Base-by-base conservation (phyloP, 139 green algal genomes). In the Monoraphidium neglectum region DNA sequence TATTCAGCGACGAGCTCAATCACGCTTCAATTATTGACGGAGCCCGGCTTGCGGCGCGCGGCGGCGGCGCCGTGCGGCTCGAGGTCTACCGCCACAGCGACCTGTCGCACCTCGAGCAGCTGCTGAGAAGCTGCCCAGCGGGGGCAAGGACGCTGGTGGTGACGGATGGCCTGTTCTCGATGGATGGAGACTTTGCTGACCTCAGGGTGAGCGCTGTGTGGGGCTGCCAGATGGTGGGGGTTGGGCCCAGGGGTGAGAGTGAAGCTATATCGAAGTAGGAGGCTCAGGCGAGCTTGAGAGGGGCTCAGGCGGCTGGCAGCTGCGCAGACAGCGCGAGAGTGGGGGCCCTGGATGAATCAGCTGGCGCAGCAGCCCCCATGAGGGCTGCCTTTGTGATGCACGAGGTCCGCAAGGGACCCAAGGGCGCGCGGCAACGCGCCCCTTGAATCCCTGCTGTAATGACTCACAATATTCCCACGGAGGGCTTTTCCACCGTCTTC, bases 21-120 rank as follows among this genome's bases (percentile, higher is more conserved):
- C 96, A 99, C 79, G 96, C 96, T 0, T 95, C 87, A 73, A 99
- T 99, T 80, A 92, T 99, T 62, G 96, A 99, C 70, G 96, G 92
- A 4, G 85, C 82, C 4, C 74, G 92, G 21, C 82, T 98, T 54
- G 93, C 84, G 28, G 43, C 12, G 12, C 43, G 43, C 43, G 43
- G 62, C 0, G 62, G 36, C 2, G 76, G 59, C 5, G 64, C 35
- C 24, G 15, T 72, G 65, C 13, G 21, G 28, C 46, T 96, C 60
- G 76, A 92, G 33, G 84, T 97, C n/a, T 96, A 94, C 82, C 80
- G 87, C 0, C 96, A 99, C 84, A 94, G 93, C 72, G 95, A 99
- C 86, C 78, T 98, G 83, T 35, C 1, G 0, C 91, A 99, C 72
- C 74, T 98, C 56, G 89, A 97, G 67, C 2, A 81, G 61, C 77